Base-by-base conservation (phyloP, 2,329 filamentous ascomycete species). In the Sporothrix globosa region DNA sequence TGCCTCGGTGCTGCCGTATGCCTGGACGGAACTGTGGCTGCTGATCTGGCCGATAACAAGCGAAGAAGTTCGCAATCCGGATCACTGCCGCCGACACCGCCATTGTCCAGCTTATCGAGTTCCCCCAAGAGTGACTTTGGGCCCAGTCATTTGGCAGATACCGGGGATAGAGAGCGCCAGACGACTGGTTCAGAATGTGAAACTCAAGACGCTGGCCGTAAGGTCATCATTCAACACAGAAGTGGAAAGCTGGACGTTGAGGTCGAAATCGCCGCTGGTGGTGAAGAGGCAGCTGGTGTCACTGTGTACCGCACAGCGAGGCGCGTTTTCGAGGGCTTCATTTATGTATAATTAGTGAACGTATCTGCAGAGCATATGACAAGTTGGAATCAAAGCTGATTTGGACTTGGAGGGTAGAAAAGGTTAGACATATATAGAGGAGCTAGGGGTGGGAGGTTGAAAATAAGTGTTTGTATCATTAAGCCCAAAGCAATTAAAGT, bases 1-100 rank as follows among this genome's bases (percentile, higher is more conserved):
- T 82, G 83, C 14, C 72, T 86, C 17, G 83, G 82, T 3, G 79
- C 81, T 1, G 83, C 83, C 4, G 79, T 82, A 4, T 78, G 79
- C 48, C 76, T 82, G 14, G 72, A 77, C 1, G 82, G 82, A 0
- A 83, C 82, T 0, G 78, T 85, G 2, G 63, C 71, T 27, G 53
- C 65, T 14, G 56, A 60, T 14, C 30, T 61, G 17, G 21, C 21
- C 56, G 9, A 41, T 0, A 44, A 66, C 24, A 27, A 70, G 27
- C 53, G 52, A 11, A 54, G 52, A 54, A 14, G 52, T 27, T 54
- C 52, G 27, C 52, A 54, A 13, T 27, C 21, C 52, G 52, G 27
- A 21, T 14, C 19, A 24, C 44, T 69, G 21, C 68, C 41, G 9
- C 52, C 68, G 2, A 46, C 58, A n/a, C 67, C 58, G 4, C 67